Evolutionary conservation across 805 yeast species (phyloP).

Genomic region (Teunomyces funiuensis): DNA sequence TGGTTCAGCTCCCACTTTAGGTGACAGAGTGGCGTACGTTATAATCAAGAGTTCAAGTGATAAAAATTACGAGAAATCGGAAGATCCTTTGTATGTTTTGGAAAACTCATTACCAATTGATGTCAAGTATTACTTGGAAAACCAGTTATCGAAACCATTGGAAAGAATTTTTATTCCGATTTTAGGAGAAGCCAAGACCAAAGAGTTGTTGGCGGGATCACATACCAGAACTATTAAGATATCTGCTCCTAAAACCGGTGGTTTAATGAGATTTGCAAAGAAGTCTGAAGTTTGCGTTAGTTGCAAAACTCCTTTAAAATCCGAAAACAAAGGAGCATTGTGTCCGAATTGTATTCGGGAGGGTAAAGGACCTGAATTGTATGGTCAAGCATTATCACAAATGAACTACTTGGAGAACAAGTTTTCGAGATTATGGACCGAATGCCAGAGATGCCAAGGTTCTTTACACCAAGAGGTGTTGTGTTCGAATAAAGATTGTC

Average conservation of each 20-base stretch:
- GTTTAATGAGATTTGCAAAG: conserved; percentile 87
- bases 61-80: conserved; percentile 92
- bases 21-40: conserved; percentile 98
- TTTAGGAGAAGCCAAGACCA: conserved; percentile 80
- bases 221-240: conserved; percentile 79
- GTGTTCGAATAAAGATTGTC: conserved; percentile 95
- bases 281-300: conserved; percentile 86
- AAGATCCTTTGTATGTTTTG: conserved; percentile 90
- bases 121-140: conserved; percentile 88
- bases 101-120: conserved; percentile 93
- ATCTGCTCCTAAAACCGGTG: conserved; percentile 78
- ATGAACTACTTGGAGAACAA: conserved; percentile 79
- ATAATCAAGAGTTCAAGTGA: conserved; percentile 75
- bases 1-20: conserved; percentile 95
- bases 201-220: conserved; percentile 75
- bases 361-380: conserved; percentile 65
- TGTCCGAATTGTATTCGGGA: conserved; percentile 75
- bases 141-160: conserved; percentile 89
- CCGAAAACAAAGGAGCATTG: conserved; percentile 62
- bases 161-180: conserved; percentile 94
- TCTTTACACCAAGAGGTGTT: conserved; percentile 92
- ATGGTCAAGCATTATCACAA: conserved; percentile 75
- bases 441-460: conserved; percentile 97
- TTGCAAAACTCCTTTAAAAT: conserved; percentile 77
- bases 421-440: conserved; percentile 92